Conservation (phyloP, 2,329 filamentous ascomycete genomes). For the Aspergillus felis region DNA sequence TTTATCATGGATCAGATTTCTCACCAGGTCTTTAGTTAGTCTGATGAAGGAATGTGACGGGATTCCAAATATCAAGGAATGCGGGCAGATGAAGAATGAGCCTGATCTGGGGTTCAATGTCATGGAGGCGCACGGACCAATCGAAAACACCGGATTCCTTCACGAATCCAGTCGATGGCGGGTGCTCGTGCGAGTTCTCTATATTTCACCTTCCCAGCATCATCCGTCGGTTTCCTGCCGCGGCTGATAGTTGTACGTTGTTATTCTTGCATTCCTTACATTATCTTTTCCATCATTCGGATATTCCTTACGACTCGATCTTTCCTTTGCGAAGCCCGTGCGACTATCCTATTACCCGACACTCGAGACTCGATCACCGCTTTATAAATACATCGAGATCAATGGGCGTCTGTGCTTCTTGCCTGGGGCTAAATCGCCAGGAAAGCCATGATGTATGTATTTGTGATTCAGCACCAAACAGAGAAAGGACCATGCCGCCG, state of each 20-base stretch:
- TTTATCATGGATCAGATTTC: neutral
- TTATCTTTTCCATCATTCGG: neutral
- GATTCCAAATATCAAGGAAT: neutral
- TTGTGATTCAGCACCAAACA: neutral
- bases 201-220: constrained; percentile 1
- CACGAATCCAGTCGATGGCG: neutral
- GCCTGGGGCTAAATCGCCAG: constrained; percentile 37
- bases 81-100: neutral
- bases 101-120: neutral
- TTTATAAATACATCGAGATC: constrained; percentile 11
- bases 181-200: neutral
- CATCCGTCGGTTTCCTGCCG: constrained; percentile 10
- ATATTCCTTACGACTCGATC: neutral
- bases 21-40: neutral
- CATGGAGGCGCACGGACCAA: constrained; percentile 13
- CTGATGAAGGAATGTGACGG: neutral
- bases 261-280: neutral
- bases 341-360: no score
- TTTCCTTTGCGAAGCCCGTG: neutral
- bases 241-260: neutral
- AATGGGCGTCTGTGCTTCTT: constrained; percentile 46
- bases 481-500: constrained; percentile 7
- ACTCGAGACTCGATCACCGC: neutral
- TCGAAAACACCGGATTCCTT: neutral
- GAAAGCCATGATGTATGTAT: constrained; percentile 35